Evolutionary conservation across 2,329 filamentous ascomycete genomes (phyloP).

Genomic region (Alternaria tenuissima): DNA sequence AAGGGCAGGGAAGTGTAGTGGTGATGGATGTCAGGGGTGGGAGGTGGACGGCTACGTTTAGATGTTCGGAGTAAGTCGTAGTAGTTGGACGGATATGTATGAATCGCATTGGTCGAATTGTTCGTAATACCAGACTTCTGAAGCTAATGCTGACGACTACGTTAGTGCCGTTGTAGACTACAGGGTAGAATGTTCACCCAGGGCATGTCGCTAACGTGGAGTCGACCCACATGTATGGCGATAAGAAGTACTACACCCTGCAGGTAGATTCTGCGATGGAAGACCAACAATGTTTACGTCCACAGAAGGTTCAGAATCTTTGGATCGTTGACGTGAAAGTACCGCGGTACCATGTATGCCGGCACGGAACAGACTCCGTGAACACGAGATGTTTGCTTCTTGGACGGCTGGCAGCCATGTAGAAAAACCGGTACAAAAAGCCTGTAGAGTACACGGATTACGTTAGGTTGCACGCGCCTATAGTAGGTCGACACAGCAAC

Average conservation of each 20-base stretch:
- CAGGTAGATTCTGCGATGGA: not conserved
- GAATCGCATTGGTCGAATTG: not conserved
- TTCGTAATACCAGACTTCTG: not conserved
- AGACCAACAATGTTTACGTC: not conserved
- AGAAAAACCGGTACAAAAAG: not conserved
- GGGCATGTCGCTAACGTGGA: not conserved
- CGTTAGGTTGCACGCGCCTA: constrained; percentile 5
- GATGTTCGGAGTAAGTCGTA: constrained; percentile 11
- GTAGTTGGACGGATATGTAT: not conserved
- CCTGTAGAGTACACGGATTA: not conserved
- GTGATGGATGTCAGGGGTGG: constrained; percentile 32
- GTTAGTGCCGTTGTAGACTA: not conserved
- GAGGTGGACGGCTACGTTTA: constrained; percentile 31
- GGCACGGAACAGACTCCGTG: not conserved
- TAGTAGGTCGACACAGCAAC: constrained; percentile 16
- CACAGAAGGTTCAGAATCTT: not conserved
- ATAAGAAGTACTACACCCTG: not conserved
- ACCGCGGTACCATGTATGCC: not conserved
- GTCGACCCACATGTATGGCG: not conserved
- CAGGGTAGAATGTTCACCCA: not conserved
- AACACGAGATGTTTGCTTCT: constrained; percentile 2
- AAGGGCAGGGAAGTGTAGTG: constrained; percentile 21
- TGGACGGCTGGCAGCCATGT: not conserved
- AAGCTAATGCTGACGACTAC: not conserved
- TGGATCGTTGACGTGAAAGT: not conserved